A percentile compares a stretch with the other conserved stretches of the same genome.
Conservation (phyloP, 179 eudicot genomes). For the Heliamphora pulchella region DNA sequence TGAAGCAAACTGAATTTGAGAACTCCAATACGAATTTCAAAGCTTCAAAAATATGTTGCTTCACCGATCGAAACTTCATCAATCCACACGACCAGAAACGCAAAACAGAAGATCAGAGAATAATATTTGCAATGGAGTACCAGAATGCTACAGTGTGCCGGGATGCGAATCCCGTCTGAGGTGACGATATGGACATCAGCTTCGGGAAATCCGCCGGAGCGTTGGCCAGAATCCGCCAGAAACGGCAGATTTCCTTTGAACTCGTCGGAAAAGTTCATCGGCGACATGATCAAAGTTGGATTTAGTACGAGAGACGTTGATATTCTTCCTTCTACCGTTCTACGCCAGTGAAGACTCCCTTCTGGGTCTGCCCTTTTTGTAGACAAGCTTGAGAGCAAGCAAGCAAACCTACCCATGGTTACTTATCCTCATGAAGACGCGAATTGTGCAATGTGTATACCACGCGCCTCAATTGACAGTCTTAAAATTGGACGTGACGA, state of each 20-base stretch:
- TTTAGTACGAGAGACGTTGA: not conserved
- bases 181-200: constrained; percentile 45
- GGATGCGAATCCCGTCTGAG: constrained; percentile 54
- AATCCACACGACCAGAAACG: not conserved
- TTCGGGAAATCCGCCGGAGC: constrained; percentile 27
- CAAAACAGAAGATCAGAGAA: not conserved
- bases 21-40: not conserved
- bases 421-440: too few species aligned
- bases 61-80: not conserved
- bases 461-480: too few species aligned
- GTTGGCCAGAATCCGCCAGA: not conserved
- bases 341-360: too few species aligned
- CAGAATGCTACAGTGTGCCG: constrained; percentile 68
- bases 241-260: not conserved
- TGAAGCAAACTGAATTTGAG: not conserved
- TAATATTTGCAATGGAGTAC: constrained; percentile 19
- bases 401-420: too few species aligned
- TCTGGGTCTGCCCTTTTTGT: too few species aligned
- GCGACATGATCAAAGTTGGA: constrained; percentile 16
- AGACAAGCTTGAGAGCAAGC: too few species aligned
- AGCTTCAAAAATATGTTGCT: not conserved
- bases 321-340: too few species aligned
- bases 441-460: too few species aligned
- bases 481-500: too few species aligned
- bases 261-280: constrained; percentile 11